These are phyloP conservation scores for Penicillium brasilianum DNA, from an alignment of 2,329 filamentous ascomycete species.

Conservation along the genomic window DNA sequence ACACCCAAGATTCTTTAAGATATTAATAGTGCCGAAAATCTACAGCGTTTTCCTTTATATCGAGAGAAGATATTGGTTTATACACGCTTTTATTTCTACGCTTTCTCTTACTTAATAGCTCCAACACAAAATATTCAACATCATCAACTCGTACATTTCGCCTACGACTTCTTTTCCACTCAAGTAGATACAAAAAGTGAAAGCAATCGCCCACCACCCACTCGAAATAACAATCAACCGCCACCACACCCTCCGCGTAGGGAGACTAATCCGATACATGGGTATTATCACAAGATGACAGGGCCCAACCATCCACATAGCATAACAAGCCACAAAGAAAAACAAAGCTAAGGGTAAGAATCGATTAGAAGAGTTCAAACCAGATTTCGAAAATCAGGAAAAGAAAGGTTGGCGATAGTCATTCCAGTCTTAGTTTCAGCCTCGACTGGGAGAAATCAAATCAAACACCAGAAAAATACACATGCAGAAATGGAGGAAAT, in stretches of 20 bases:
- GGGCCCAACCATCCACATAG: constrained; percentile 23
- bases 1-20: no score
- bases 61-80: background rate
- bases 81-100: background rate
- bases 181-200: constrained; percentile 32
- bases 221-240: background rate
- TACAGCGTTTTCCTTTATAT: background rate
- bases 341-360: constrained; percentile 22
- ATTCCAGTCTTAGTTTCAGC: constrained; percentile 5
- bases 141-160: constrained; percentile 32
- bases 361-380: background rate
- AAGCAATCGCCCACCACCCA: background rate
- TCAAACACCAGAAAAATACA: constrained; percentile 23
- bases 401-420: constrained; percentile 6
- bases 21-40: background rate
- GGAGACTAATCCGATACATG: constrained; percentile 3
- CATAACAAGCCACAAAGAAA: constrained; percentile 12
- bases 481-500: constrained; percentile 29
- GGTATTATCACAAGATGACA: constrained; percentile 26
- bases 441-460: constrained; percentile 5
- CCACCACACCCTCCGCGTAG: constrained; percentile 1
- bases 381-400: background rate
- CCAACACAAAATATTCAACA: background rate
- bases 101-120: background rate
- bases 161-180: constrained; percentile 20